Evolutionary conservation across 2,329 filamentous ascomycete genomes (phyloP).

Genomic region (Calonectria pauciramosa): DNA sequence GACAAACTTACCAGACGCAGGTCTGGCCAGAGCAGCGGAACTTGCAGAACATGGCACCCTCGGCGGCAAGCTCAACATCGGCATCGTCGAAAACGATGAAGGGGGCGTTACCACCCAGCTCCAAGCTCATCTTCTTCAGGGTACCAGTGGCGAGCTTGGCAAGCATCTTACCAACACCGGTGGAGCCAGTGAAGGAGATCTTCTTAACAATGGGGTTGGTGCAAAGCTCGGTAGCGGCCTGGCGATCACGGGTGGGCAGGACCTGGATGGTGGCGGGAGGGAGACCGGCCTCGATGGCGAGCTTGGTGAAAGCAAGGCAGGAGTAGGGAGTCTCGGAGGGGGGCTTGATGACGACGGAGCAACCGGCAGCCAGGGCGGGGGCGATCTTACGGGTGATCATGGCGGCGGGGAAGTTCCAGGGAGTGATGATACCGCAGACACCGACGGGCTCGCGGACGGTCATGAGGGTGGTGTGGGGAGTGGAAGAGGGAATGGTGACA

Average conservation of each 20-base stretch:
- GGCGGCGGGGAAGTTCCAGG: constrained; percentile 49
- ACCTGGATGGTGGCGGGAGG: constrained; percentile 58
- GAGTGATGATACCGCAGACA: constrained; percentile 61
- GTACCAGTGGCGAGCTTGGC: constrained; percentile 71
- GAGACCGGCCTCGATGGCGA: constrained; percentile 80
- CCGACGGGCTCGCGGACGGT: constrained; percentile 70
- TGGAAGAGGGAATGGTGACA: constrained; percentile 68
- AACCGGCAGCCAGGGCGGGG: constrained; percentile 78
- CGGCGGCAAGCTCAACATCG: constrained; percentile 71
- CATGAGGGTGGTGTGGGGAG: constrained; percentile 74
- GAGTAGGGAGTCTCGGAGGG: constrained; percentile 82
- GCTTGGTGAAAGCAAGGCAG: constrained; percentile 76
- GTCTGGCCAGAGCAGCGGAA: constrained; percentile 69
- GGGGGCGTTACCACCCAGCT: constrained; percentile 78
- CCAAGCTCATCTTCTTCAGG: constrained; percentile 77
- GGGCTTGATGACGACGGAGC: constrained; percentile 81
- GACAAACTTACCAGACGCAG: constrained; percentile 64
- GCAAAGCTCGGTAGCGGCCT: constrained; percentile 48
- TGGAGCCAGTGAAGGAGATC: constrained; percentile 78
- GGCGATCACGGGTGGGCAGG: constrained; percentile 46
- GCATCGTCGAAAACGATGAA: constrained; percentile 77
- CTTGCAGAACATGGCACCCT: constrained; percentile 62
- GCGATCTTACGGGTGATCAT: constrained; percentile 57
- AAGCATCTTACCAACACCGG: constrained; percentile 72
- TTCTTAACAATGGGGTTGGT: constrained; percentile 58